phyloP scores from a whole-genome alignment of 352 stramenopile genomes.

The Pythium guiyangense region DNA sequence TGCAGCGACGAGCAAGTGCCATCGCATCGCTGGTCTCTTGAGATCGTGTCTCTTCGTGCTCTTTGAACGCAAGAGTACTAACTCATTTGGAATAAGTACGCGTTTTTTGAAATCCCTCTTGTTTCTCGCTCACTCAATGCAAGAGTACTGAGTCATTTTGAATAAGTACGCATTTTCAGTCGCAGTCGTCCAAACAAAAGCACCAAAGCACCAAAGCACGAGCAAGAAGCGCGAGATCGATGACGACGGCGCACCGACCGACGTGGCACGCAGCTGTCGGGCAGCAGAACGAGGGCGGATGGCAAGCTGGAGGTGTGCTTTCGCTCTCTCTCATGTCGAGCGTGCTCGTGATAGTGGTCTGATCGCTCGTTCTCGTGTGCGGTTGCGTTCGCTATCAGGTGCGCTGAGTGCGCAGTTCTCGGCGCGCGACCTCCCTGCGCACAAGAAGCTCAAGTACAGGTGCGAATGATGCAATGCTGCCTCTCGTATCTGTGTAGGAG shows the following conservation, averaged over 20 bases:
- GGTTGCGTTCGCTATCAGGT: conserved; percentile 20
- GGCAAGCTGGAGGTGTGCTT: conserved; percentile 66
- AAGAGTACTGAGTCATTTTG: too few relatives aligned
- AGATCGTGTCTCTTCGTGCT: background rate
- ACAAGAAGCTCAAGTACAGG: conserved; percentile 83
- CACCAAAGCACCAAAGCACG: background rate
- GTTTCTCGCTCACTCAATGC: background rate
- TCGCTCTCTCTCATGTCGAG: background rate
- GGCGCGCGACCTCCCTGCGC: conserved; percentile 71
- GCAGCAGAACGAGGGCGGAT: conserved; percentile 84
- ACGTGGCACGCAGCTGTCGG: conserved; percentile 85
- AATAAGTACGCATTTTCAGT: background rate
- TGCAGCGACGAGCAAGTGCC: background rate
- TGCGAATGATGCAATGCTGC: conserved; percentile 11
- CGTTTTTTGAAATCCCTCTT: too few relatives aligned
- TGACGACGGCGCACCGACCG: conserved; percentile 85
- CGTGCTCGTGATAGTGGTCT: background rate
- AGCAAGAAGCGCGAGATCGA: conserved; percentile 14
- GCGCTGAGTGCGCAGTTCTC: conserved; percentile 79
- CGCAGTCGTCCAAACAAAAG: background rate
- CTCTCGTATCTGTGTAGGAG: background rate
- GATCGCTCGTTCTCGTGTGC: background rate
- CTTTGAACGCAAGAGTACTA: background rate
- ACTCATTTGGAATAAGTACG: too few relatives aligned
- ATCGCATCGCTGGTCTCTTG: too few relatives aligned